phyloP scores from a whole-genome alignment of 306 rosid genomes.

The Ormosia semicastrata region DNA sequence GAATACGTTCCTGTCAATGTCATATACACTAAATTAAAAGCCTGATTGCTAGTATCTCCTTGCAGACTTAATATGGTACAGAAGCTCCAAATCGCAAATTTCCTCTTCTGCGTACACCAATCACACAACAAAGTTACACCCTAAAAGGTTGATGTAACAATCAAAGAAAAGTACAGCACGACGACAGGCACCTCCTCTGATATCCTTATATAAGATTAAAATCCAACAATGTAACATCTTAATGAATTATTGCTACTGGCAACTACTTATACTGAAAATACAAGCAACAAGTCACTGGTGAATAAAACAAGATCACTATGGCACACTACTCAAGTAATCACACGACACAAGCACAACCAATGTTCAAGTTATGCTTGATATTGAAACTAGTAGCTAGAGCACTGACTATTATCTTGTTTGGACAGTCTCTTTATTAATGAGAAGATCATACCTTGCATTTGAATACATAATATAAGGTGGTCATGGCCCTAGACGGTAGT shows the following conservation, averaged over 20 bases:
- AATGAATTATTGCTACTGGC: neutral
- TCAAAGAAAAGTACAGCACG: neutral
- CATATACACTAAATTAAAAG: constrained; percentile 27
- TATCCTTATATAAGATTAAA: neutral
- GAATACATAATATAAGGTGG: neutral
- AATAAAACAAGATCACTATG: neutral
- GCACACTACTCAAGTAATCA: constrained; percentile 13
- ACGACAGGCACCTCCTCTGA: neutral
- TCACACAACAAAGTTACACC: constrained; percentile 20
- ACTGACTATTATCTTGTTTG: neutral
- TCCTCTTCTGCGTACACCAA: constrained; percentile 15
- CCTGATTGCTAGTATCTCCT: neutral
- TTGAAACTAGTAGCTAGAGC: constrained; percentile 17
- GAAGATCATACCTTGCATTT: neutral
- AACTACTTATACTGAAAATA: constrained; percentile 1
- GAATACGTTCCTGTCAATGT: constrained; percentile 1
- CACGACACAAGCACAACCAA: constrained; percentile 11
- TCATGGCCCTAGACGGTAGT: constrained; percentile 85
- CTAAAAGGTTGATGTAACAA: neutral
- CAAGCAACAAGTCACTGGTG: neutral
- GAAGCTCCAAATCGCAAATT: constrained; percentile 2
- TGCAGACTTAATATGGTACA: constrained; percentile 15
- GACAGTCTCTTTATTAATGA: neutral
- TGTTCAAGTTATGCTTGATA: neutral
- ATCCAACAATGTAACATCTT: neutral